Evolutionary conservation across 805 yeast species (phyloP).

Genomic region (Candida pseudoglaebosa): DNA sequence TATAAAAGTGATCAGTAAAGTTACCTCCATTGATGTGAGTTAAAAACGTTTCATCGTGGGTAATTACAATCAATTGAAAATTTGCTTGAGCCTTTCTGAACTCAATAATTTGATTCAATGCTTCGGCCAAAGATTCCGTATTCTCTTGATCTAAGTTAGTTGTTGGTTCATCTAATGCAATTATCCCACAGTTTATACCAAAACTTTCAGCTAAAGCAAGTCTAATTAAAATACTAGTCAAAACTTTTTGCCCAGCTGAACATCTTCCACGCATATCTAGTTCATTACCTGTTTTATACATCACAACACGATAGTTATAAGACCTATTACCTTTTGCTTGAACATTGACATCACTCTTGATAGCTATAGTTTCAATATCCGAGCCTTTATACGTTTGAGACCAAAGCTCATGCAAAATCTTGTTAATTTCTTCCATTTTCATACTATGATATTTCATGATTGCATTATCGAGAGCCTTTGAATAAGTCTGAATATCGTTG

Average conservation of each 20-base stretch:
- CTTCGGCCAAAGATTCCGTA: conserved; percentile 79
- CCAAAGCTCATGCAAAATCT: conserved; percentile 89
- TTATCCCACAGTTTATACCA: conserved; percentile 91
- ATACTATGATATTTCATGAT: conserved; percentile 88
- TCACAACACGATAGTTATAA: conserved; percentile 89
- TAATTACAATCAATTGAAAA: conserved; percentile 91
- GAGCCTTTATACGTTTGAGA: conserved; percentile 90
- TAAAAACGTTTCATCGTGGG: conserved; percentile 92
- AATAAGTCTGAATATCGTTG: conserved; percentile 76
- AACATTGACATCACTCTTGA: conserved; percentile 69
- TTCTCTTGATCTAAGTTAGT: conserved; percentile 91
- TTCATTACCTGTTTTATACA: conserved; percentile 89
- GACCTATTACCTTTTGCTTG: conserved; percentile 54
- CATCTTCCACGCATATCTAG: conserved; percentile 98
- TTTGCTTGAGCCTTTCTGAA: conserved; percentile 74
- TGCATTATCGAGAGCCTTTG: conserved; percentile 85
- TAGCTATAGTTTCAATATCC: conserved; percentile 87
- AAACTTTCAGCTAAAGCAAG: conserved; percentile 93
- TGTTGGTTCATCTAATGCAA: conserved; percentile 96
- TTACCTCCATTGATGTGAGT: conserved; percentile 78
- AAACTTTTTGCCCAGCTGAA: conserved; percentile 95
- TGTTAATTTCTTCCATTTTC: conserved; percentile 90
- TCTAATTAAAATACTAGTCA: conserved; percentile 88
- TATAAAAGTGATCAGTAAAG: conserved; percentile 83
- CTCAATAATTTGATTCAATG: conserved; percentile 71